A percentile compares a stretch with the other conserved stretches of the same genome.
phyloP scores from a whole-genome alignment of 768 basidiomycete species.

The Macrolepiota fuliginosa region DNA sequence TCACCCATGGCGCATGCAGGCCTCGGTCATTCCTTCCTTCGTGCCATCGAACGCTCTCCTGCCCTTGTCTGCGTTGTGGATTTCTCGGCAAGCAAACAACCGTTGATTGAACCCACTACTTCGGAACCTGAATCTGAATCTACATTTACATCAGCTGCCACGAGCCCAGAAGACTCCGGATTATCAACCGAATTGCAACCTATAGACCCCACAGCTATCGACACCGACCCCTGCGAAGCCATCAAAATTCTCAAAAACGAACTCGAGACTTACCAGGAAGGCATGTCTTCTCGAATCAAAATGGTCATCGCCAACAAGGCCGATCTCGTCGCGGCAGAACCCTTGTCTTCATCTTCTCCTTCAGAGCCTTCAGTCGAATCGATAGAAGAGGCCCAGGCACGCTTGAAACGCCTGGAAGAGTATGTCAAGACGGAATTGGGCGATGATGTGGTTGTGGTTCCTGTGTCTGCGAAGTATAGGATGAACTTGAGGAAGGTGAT shows the following conservation, averaged over 20 bases:
- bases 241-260: slow-evolving; percentile 74
- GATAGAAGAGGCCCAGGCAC: slow-evolving; percentile 52
- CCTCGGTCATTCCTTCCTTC: slow-evolving; percentile 90
- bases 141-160: background rate
- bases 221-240: slow-evolving; percentile 68
- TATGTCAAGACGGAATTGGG: slow-evolving; percentile 52
- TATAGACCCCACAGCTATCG: background rate
- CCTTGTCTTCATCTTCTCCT: background rate
- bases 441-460: slow-evolving; percentile 63
- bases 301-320: slow-evolving; percentile 96
- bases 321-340: slow-evolving; percentile 61
- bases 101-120: background rate
- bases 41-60: slow-evolving; percentile 88
- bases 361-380: slow-evolving; percentile 40
- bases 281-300: slow-evolving; percentile 72
- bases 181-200: background rate
- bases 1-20: slow-evolving; percentile 46
- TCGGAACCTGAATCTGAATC: background rate
- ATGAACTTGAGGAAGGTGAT: slow-evolving; percentile 78
- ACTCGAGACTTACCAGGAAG: slow-evolving; percentile 76
- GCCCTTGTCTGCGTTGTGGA: slow-evolving; percentile 94
- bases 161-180: background rate
- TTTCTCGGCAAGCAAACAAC: slow-evolving; percentile 49
- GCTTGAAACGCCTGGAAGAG: slow-evolving; percentile 53
- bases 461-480: slow-evolving; percentile 82